Evolutionary conservation across 352 stramenopile genomes (phyloP), one percentile per base, ranked within the genome.

Genomic region (Globisporangium splendens): DNA sequence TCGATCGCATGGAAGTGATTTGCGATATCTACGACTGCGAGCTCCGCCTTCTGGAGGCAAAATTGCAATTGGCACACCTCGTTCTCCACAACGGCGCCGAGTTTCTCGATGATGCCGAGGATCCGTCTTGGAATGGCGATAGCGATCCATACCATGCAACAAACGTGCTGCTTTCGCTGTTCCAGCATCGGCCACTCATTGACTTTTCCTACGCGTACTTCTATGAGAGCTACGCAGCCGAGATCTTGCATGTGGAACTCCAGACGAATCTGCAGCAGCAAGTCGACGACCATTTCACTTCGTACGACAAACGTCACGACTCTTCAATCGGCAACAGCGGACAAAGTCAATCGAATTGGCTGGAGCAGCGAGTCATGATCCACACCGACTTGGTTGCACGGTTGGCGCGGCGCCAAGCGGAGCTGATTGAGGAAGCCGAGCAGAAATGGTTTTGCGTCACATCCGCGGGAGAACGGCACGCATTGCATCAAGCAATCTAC

Each of bases 121-220:
- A 13, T 4, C 22, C 41, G 18, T 28, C 15, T 17, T 22, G 31
- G 14, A 47, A 13, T 46, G 47, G 6, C 20, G 28, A 20, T 24
- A 21, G 11, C 28, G 24, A 47, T 31, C 12, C 20, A 13, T 20
- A 61, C 59, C 15, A 35, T 7, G 24, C 24, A 7, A 31, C 44
- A 7, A 56, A 55, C 18, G 61, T 69, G 3, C 8, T 83, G 20
- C 24, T 61, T 0, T 58, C 57, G 14, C 7, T 75, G 1, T 43
- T 85, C 6, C 65, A 72, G 33, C 58, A 44, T 15, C 65, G 72
- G 1, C 67, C 77, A 7, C 53, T 77, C 8, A 50, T 89, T 11
- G 79, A 88, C 42, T 80, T 81, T 17, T 63, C 73, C 2, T 61
- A 85, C 20, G 54, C 57, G 10, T 89, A 89, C 53, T 86, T 88